Conservation (phyloP, 169 alveolate genomes). For the Perkinsus olseni region DNA sequence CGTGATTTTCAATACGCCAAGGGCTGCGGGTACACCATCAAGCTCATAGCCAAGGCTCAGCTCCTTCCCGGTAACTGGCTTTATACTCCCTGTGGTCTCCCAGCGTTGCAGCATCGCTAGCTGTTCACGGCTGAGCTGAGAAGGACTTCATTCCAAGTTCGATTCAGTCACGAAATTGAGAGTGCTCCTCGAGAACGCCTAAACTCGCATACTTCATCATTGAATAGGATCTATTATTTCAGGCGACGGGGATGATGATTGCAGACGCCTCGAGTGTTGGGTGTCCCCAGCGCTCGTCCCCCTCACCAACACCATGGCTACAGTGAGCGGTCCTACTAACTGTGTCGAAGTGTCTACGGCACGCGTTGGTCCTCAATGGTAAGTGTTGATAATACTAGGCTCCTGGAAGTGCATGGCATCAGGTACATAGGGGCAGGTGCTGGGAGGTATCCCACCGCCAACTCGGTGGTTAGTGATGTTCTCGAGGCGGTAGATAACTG, state of each 20-base stretch:
- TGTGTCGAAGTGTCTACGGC: not conserved
- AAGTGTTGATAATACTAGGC: too few species aligned
- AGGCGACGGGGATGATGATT: not conserved
- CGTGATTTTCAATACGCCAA: constrained; percentile 11
- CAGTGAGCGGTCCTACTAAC: constrained; percentile 10
- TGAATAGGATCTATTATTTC: too few species aligned
- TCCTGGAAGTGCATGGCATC: too few species aligned
- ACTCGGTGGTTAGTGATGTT: constrained; percentile 10
- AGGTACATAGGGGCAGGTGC: constrained; percentile 20
- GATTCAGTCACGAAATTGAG: too few species aligned
- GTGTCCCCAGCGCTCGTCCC: constrained; percentile 14
- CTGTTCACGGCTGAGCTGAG: constrained; percentile 7
- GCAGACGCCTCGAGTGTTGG: not conserved
- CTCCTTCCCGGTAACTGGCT: not conserved
- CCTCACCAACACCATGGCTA: not conserved
- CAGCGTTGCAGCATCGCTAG: not conserved
- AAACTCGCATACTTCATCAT: too few species aligned
- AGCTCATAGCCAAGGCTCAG: not conserved
- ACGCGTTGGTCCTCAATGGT: not conserved
- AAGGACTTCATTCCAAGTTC: too few species aligned
- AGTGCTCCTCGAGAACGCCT: too few species aligned
- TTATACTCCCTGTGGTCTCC: not conserved
- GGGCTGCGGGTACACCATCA: constrained; percentile 3
- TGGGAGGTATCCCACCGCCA: constrained; percentile 17
- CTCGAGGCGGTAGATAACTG: not conserved